Evolutionary conservation across 2,329 filamentous ascomycete species (phyloP), one percentile per base, ranked within the genome.

Genomic region (Colletotrichum camelliae): DNA sequence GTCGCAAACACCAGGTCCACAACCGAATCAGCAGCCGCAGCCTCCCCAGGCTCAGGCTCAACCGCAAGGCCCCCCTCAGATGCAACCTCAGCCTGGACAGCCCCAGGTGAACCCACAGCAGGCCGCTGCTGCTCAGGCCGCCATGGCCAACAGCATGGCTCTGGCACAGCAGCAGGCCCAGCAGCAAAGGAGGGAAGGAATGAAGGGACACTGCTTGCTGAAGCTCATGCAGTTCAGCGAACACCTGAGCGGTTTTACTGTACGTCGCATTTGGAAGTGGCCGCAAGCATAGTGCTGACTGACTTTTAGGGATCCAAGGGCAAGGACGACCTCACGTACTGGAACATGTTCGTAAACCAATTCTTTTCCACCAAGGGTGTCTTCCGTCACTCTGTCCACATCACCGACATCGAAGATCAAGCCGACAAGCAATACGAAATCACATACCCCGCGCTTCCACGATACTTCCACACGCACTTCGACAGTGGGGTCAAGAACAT

Each of bases 401-500:
- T 90, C 60, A 86, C 84, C 57, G 88, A 90, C 24, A 86, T 86
- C 73, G 91, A 93, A 60, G 89, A 92, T 61, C 86, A 86, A 43
- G 88, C 87, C 21, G 90, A 93, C 71, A 98, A 97, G 86, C 92
- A 94, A 80, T 98, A 96, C 80, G 96, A 98, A 82, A 95, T 98
- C 65, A 91, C 93, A 4, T 95, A 92, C 74, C 91, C 96, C 5
- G 94, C 94, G 1, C 88, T 99, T 61, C 92, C 96, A 39, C 93
- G 96, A 80, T 98, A 97, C 84, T 98, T 98, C 83, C 92, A 94
- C 80, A 96, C 95, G 0, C 94, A 98, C 80, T 98, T 97, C 82
- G 93, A 94, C 73, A 96, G 95, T 76, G 96, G 96, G 8, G 93
- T 98, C 71, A 94, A 91, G 79, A 95, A 93, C 70, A 95, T 98